These are phyloP conservation scores for Senna siamea DNA, from an alignment of 306 rosid species.

Conservation along the genomic window DNA sequence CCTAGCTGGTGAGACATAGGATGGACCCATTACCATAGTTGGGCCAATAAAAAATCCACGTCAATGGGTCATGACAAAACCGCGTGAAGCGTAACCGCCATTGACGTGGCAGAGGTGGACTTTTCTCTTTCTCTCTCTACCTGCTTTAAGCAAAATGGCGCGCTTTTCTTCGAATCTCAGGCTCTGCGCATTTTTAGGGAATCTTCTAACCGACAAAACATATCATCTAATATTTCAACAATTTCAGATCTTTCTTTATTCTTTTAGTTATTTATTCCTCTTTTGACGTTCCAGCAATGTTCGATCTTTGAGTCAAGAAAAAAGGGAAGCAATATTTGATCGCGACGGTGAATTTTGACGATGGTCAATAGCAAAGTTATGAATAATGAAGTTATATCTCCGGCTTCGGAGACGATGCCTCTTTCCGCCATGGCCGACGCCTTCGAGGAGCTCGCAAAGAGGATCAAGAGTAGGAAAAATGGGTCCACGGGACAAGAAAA, in stretches of 20 bases:
- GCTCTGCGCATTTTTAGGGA: slow-evolving; percentile 42
- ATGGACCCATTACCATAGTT: no score
- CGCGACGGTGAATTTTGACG: neutral
- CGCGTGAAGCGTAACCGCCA: no score
- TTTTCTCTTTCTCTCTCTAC: neutral
- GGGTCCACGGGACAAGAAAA: slow-evolving; percentile 16
- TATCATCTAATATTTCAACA: neutral
- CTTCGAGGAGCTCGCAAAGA: slow-evolving; percentile 59
- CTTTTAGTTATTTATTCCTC: neutral
- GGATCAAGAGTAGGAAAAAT: slow-evolving; percentile 7
- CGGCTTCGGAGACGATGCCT: slow-evolving; percentile 45
- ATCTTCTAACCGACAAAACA: slow-evolving; percentile 7
- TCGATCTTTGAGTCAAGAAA: neutral
- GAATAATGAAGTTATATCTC: slow-evolving; percentile 13
- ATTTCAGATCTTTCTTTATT: neutral
- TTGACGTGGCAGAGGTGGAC: no score
- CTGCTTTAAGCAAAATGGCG: neutral
- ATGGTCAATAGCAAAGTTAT: slow-evolving; percentile 34
- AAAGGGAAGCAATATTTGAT: neutral
- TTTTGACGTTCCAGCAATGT: slow-evolving; percentile 3
- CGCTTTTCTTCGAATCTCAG: neutral
- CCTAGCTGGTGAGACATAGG: no score
- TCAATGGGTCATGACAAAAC: no score
- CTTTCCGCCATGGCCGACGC: slow-evolving; percentile 74
- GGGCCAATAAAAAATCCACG: no score